phyloP scores from a whole-genome alignment of 2,329 filamentous ascomycete genomes.

The Zasmidium citrigriseum region DNA sequence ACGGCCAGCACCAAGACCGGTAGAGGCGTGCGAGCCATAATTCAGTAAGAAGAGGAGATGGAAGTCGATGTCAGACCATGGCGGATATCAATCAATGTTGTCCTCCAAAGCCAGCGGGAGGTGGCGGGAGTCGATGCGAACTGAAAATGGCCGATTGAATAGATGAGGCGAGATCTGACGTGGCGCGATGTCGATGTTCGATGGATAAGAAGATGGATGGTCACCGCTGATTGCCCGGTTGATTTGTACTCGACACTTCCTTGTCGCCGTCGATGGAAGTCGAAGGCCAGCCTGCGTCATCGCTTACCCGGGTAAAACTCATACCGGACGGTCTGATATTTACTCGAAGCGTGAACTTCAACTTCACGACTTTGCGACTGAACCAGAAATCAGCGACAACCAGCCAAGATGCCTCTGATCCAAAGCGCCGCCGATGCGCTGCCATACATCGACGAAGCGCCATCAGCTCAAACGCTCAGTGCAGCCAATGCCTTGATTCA shows the following conservation, averaged over 20 bases:
- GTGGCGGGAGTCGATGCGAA: background rate
- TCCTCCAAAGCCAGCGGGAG: background rate
- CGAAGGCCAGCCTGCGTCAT: background rate
- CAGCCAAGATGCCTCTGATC: slow-evolving; percentile 62
- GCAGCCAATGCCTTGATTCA: slow-evolving; percentile 70
- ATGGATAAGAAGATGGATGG: background rate
- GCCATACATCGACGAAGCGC: slow-evolving; percentile 79
- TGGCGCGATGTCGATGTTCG: background rate
- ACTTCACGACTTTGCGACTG: background rate
- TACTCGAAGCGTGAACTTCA: background rate
- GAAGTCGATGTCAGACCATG: background rate
- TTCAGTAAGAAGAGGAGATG: background rate
- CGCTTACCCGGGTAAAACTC: background rate
- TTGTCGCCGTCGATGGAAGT: background rate
- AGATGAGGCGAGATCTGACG: background rate
- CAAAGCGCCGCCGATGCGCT: slow-evolving; percentile 75
- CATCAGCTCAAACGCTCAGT: slow-evolving; percentile 62
- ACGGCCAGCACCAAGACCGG: slow-evolving; percentile 18
- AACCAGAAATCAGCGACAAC: background rate
- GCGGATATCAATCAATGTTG: background rate
- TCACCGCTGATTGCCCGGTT: background rate
- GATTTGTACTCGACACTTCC: background rate
- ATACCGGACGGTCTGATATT: background rate
- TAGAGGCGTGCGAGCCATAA: slow-evolving; percentile 22
- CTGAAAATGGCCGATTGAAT: background rate